These are phyloP conservation scores for Solanum appendiculatum DNA, from an alignment of 257 asterid genomes.

Conservation along the genomic window DNA sequence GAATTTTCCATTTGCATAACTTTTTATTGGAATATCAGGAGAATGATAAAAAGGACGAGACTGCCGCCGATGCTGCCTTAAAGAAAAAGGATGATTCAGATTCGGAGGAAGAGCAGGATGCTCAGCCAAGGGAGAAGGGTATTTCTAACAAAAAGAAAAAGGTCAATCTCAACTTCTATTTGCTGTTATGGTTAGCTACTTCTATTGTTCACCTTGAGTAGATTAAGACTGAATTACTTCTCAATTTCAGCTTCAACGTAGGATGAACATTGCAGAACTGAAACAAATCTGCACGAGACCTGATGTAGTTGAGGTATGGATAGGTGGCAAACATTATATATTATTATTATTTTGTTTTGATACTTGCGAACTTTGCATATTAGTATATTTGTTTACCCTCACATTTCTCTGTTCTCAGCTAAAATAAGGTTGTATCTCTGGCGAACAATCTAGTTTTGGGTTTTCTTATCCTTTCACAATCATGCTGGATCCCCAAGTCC, in stretches of 20 bases:
- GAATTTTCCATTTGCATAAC: background rate
- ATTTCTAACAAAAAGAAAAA: slow-evolving; percentile 90
- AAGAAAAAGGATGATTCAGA: slow-evolving; percentile 83
- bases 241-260: slow-evolving; percentile 60
- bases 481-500: background rate
- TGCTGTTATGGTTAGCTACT: background rate
- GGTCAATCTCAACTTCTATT: slow-evolving; percentile 25
- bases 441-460: background rate
- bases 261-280: slow-evolving; percentile 93
- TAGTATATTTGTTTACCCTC: background rate
- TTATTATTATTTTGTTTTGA: background rate
- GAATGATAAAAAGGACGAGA: slow-evolving; percentile 51
- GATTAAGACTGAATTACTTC: slow-evolving; percentile 2
- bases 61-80: slow-evolving; percentile 38
- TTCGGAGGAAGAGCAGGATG: slow-evolving; percentile 77
- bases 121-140: slow-evolving; percentile 67
- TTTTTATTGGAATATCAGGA: slow-evolving; percentile 30
- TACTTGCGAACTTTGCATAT: background rate
- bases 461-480: background rate
- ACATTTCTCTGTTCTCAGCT: background rate
- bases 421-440: background rate
- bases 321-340: background rate
- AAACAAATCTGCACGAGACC: slow-evolving; percentile 74
- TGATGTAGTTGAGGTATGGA: slow-evolving; percentile 88
- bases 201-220: background rate